A percentile compares a stretch with the other conserved stretches of the same genome.
Evolutionary conservation across 306 rosid species (phyloP).

Genomic region (Pyrus betulifolia): DNA sequence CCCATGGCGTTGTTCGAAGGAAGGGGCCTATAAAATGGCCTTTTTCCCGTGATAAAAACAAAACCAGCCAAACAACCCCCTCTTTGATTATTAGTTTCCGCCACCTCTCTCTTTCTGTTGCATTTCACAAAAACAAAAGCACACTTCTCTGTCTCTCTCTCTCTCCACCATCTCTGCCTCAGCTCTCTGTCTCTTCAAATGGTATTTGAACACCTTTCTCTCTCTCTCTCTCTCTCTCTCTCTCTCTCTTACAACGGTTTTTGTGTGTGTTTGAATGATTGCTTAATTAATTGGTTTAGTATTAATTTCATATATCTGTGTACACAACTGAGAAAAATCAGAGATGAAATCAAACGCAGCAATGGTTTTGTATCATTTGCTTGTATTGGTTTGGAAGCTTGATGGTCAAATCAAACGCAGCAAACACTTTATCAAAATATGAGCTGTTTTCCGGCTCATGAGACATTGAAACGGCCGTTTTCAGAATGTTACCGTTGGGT

Average conservation of each 20-base stretch:
- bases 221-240: not conserved
- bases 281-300: not conserved
- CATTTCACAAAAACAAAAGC: not conserved
- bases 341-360: not conserved
- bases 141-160: not conserved
- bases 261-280: not conserved
- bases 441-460: not conserved
- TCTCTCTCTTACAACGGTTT: not conserved
- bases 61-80: not conserved
- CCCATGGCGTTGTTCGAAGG: not conserved
- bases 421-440: not conserved
- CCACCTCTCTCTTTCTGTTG: not conserved
- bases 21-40: not conserved
- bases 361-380: not conserved
- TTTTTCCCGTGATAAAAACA: not conserved
- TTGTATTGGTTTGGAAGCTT: no score
- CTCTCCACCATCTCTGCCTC: not conserved
- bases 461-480: no score
- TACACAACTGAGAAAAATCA: not conserved
- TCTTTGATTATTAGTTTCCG: not conserved
- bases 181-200: not conserved
- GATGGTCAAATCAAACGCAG: no score
- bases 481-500: not conserved
- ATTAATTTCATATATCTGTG: not conserved
- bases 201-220: not conserved